Evolutionary conservation across 2,329 filamentous ascomycete species (phyloP).

Genomic region (Calonectria leucothoes): DNA sequence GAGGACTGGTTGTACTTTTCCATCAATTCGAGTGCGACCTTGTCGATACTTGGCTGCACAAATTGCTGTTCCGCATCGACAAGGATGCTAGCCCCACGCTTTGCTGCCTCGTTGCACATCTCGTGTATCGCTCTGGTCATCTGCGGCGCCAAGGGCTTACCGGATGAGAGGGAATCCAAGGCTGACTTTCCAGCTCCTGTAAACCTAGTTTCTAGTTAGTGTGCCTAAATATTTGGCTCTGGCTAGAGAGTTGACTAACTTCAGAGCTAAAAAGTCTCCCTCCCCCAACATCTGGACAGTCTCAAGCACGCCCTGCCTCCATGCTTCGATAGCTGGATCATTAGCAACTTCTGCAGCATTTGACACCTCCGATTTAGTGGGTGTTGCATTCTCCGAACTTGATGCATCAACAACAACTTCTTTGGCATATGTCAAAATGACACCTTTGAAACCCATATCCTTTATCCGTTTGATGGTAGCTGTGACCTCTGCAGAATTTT

Average conservation of each 20-base stretch:
- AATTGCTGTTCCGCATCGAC: slow-evolving; percentile 60
- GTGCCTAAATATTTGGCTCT: too few relatives aligned
- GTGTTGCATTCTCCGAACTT: slow-evolving; percentile 14
- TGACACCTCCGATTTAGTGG: neutral
- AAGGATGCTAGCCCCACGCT: slow-evolving; percentile 54
- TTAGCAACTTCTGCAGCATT: slow-evolving; percentile 51
- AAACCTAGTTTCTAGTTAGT: slow-evolving; percentile 40
- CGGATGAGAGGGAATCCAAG: slow-evolving; percentile 49
- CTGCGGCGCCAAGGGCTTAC: slow-evolving; percentile 49
- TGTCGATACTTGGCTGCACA: slow-evolving; percentile 53
- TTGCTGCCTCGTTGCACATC: slow-evolving; percentile 50
- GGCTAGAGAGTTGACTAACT: slow-evolving; percentile 41
- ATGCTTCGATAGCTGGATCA: slow-evolving; percentile 54
- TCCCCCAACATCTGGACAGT: slow-evolving; percentile 46
- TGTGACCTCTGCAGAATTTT: slow-evolving; percentile 57
- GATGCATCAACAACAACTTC: slow-evolving; percentile 53
- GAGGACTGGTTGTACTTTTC: slow-evolving; percentile 51
- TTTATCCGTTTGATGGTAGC: slow-evolving; percentile 55
- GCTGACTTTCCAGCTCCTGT: slow-evolving; percentile 57
- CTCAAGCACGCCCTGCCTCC: slow-evolving; percentile 46
- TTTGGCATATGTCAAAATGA: slow-evolving; percentile 67
- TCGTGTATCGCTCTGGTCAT: slow-evolving; percentile 55
- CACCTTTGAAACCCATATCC: slow-evolving; percentile 62
- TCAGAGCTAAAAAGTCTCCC: slow-evolving; percentile 51
- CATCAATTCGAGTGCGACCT: slow-evolving; percentile 49